Conservation (phyloP, 2,329 filamentous ascomycete species). For the Aureobasidium sp. region DNA sequence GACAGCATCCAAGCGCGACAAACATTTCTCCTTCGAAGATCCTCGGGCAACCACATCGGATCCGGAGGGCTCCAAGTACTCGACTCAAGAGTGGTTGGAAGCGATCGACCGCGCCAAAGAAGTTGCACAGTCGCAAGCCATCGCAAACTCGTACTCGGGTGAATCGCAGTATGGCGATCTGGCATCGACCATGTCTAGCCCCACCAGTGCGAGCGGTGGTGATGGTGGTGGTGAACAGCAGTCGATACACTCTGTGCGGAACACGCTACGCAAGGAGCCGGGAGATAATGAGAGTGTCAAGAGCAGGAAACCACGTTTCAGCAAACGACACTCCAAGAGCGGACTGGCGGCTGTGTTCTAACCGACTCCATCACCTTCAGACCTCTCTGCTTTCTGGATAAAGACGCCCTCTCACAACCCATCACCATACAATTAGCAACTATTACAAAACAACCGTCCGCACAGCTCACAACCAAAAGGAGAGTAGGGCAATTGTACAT, state of each 20-base stretch:
- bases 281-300: conserved; percentile 44
- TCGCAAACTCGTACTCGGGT: conserved; percentile 54
- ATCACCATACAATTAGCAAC: conserved; percentile 1
- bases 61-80: conserved; percentile 54
- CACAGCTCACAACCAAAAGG: not conserved
- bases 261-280: conserved; percentile 36
- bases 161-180: conserved; percentile 38
- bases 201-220: conserved; percentile 62
- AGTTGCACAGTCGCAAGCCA: conserved; percentile 64
- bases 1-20: conserved; percentile 55
- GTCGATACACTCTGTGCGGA: conserved; percentile 29
- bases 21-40: conserved; percentile 90
- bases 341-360: conserved; percentile 84
- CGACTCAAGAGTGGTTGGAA: conserved; percentile 87
- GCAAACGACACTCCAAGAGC: conserved; percentile 87
- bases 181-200: conserved; percentile 58
- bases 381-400: not conserved
- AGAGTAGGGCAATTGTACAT: conserved; percentile 1
- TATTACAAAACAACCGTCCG: not conserved
- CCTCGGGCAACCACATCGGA: conserved; percentile 62
- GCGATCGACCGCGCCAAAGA: conserved; percentile 79
- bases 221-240: conserved; percentile 36
- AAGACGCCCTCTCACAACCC: not conserved
- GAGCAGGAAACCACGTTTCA: conserved; percentile 57
- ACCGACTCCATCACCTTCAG: not conserved